Conservation (phyloP, 116 monocot genomes). For the Zostera marina region DNA sequence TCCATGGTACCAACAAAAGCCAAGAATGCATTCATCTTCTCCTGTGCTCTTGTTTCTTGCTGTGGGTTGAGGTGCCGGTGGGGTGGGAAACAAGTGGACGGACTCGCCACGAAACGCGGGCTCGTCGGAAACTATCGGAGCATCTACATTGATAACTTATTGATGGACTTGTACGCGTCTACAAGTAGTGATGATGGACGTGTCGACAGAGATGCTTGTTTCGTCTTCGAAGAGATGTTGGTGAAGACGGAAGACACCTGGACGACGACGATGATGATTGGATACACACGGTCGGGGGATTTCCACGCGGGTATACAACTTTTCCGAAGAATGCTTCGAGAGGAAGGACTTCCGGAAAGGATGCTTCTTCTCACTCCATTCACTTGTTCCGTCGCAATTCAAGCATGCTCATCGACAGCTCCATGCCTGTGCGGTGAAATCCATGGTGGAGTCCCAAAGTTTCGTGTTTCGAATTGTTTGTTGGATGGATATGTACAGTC, state of each 20-base stretch:
- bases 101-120: conserved; percentile 23
- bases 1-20: too few species aligned
- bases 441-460: conserved; percentile 6
- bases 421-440: conserved; percentile 28
- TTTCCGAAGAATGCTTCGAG: conserved; percentile 25
- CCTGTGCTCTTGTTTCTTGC: conserved; percentile 34
- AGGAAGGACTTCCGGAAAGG: conserved; percentile 18
- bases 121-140: conserved; percentile 6
- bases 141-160: conserved; percentile 32
- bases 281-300: conserved; percentile 21
- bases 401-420: conserved; percentile 47
- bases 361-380: conserved; percentile 24
- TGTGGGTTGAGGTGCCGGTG: conserved; percentile 6
- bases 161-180: conserved; percentile 38
- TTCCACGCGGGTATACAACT: conserved; percentile 13
- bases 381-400: conserved; percentile 39
- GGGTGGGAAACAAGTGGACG: conserved; percentile 13
- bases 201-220: conserved; percentile 16
- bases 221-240: conserved; percentile 31
- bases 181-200: conserved; percentile 1
- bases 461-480: conserved; percentile 42
- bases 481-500: conserved; percentile 54
- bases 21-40: conserved; percentile 56
- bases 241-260: conserved; percentile 29
- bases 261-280: conserved; percentile 56